Evolutionary conservation across 148 eudicot species (phyloP), one percentile per base, ranked within the genome.

Genomic region (Camellia sinensis): DNA sequence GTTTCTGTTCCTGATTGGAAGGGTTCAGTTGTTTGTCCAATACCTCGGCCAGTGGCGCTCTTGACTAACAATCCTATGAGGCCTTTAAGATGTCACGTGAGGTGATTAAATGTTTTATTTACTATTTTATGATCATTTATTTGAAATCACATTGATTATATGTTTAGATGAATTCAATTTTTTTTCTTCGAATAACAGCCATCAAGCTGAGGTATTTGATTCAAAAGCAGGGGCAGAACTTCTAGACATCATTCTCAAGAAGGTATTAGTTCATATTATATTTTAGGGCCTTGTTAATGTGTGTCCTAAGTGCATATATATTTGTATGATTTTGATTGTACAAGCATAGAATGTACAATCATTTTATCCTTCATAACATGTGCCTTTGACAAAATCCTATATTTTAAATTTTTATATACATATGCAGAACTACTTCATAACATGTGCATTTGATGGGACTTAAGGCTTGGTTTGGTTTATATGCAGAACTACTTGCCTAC

Each of bases 161-260:
- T 40, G 63, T 52, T 63, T 72, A 5, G 61, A 66, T 3, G 15
- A 45, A 3, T 9, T 50, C 3, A 14, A 9, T 4, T 78, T 22
- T 44, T 21, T 43, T 54, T 17, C 29, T 79, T n/a, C 14, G 44
- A 13, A 53, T 45, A 40, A 48, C 74, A 85, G 86, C 66, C 80
- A 87, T 29, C 84, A 80, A 71, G 50, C 73, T 1, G 89, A 87
- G 52, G n/a, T 48, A 2, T 61, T 68, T 63, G 87, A 85, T 79
- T 80, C 84, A 0, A 83, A 81, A 63, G 87, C 84, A 1, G 89
- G 90, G 44, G 85, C 85, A 12, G 90, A 90, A 54, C 87, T 89
- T 66, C 82, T 86, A 29, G 92, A 90, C 63, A 40, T 88, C 62
- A 90, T 90, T 86, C 87, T 86, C 54, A 71, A 57, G 61, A 84